Evolutionary conservation across 495 filamentous ascomycete species (phyloP), one percentile per base, ranked within the genome.

Genomic region (Xylaria nigripes): DNA sequence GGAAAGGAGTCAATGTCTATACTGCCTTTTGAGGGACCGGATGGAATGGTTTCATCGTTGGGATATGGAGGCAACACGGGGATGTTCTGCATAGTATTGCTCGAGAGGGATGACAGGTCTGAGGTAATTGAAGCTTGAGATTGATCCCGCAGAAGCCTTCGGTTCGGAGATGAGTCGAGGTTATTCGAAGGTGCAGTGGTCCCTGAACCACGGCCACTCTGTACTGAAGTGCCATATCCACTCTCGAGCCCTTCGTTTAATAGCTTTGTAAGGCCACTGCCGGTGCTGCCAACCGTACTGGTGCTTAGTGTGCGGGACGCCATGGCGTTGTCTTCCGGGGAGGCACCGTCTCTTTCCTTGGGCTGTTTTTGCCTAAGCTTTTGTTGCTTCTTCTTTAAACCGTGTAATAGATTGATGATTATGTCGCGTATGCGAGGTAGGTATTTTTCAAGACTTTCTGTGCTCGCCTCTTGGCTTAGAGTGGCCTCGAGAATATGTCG

Each of bases 321-420:
- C 36, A 63, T 63, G 36, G 71, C 74, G 19, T 70, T 59, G 16
- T 74, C 67, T 42, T 68, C 66, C 7, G 70, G 67, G 23, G 75
- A 69, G 18, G 57, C 68, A n/a, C 72, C 68, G 16, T 79, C 75
- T 57, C 78, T 81, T 22, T 94, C 89, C 58, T 82, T 80, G 36
- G 81, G 77, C 56, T 87, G 85, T 46, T 85, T 87, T 59, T 92
- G 89, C 27, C 93, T 81, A 60, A 98, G 68, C 57, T 86, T 87
- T 54, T 91, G 89, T 61, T 98, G 93, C 70, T 98, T 98, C 68
- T 90, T 82, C 71, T 98, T 98, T 32, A 98, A 70, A 2, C 93
- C 93, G 68, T 97, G 91, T 9, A 98, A 81, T 10, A 98, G 80
- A 62, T 92, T 95, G 62, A 98, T 96, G 64, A 98, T 98, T 56